Evolutionary conservation across 139 green algal species (phyloP).

Genomic region (Astrephomene gubernaculifera): DNA sequence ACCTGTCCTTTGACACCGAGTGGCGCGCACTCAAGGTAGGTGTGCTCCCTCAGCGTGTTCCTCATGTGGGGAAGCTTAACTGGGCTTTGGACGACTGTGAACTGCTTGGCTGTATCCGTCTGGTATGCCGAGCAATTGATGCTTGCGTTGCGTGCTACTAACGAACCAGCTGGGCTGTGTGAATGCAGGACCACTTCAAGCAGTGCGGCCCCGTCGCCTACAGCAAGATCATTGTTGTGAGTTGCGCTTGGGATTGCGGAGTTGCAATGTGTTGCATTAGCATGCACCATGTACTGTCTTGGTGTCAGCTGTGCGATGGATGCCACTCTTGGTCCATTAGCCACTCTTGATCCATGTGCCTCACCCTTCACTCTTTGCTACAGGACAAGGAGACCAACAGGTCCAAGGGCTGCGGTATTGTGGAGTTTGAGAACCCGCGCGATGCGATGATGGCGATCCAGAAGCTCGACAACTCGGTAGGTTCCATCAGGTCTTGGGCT

Average conservation of each 20-base stretch:
- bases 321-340: background rate
- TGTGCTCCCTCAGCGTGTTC: no score
- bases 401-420: constrained; percentile 84
- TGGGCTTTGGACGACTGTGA: no score
- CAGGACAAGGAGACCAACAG: constrained; percentile 63
- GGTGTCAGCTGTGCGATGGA: background rate
- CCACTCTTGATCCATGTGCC: background rate
- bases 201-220: constrained; percentile 64
- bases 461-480: constrained; percentile 70
- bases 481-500: no score
- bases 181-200: constrained; percentile 81
- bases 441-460: constrained; percentile 76
- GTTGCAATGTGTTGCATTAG: background rate
- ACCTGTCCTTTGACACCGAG: constrained; percentile 68
- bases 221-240: constrained; percentile 66
- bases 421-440: constrained; percentile 77
- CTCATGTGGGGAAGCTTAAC: no score
- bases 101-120: no score
- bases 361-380: no score
- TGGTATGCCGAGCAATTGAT: no score
- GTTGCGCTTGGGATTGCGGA: no score
- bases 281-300: background rate
- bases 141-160: background rate
- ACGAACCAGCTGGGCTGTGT: background rate
- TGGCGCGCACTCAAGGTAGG: constrained; percentile 39